Percentiles rank a stretch among this genome's conserved stretches.
Conservation (phyloP, 208 protist species). For the Vickermania spadyakhi region DNA sequence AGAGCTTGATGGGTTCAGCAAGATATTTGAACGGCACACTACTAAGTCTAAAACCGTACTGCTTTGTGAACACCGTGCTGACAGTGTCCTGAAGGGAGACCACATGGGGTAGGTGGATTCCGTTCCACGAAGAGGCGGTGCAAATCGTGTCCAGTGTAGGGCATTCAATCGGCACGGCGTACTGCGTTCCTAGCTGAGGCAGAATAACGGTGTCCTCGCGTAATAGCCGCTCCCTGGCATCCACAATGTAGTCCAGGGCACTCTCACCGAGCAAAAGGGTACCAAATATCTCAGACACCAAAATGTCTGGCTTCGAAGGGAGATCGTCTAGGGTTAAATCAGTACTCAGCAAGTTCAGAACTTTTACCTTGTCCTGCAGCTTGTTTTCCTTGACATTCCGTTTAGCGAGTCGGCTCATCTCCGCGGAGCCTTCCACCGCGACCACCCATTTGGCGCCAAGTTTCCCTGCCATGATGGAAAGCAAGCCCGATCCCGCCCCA, state of each 20-base stretch:
- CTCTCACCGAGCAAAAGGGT: slow-evolving; percentile 89
- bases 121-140: slow-evolving; percentile 70
- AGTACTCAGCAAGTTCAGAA: slow-evolving; percentile 86
- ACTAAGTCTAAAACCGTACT: slow-evolving; percentile 90
- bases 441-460: slow-evolving; percentile 87
- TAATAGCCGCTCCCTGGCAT: slow-evolving; percentile 69
- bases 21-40: slow-evolving; percentile 63
- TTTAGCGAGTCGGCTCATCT: slow-evolving; percentile 74
- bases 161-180: slow-evolving; percentile 86
- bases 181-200: slow-evolving; percentile 78
- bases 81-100: slow-evolving; percentile 86
- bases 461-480: slow-evolving; percentile 88
- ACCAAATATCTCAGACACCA: slow-evolving; percentile 91
- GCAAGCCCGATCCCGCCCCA: slow-evolving; percentile 82
- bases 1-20: slow-evolving; percentile 58
- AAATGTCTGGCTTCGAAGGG: slow-evolving; percentile 56
- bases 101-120: slow-evolving; percentile 71
- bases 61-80: slow-evolving; percentile 89
- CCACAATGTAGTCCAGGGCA: slow-evolving; percentile 86
- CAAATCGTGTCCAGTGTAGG: slow-evolving; percentile 60
- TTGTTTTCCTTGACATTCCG: slow-evolving; percentile 73
- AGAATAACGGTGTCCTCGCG: slow-evolving; percentile 60
- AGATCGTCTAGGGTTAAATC: slow-evolving; percentile 58
- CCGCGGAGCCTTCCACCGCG: slow-evolving; percentile 80
- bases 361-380: slow-evolving; percentile 52